Conservation (phyloP, 208 protist genomes). For the Acanthamoeba lenticulata region DNA sequence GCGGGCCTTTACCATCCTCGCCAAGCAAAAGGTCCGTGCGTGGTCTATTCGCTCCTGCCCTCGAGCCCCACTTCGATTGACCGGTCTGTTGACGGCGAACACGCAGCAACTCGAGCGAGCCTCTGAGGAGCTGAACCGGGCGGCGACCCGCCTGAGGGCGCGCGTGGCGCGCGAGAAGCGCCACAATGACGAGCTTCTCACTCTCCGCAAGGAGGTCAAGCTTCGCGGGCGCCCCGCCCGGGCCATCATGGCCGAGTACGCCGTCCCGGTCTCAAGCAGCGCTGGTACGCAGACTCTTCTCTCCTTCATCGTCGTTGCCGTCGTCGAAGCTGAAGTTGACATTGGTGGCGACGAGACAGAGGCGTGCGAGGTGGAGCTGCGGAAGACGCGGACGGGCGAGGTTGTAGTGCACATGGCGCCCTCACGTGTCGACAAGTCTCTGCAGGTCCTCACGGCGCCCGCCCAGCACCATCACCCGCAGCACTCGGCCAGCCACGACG, state of each 20-base stretch:
- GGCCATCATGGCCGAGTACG: neutral
- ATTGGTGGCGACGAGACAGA: neutral
- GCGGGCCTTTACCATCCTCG: neutral
- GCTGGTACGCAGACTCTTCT: no score
- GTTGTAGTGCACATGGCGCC: neutral
- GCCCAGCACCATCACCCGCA: neutral
- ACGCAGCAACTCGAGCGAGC: neutral
- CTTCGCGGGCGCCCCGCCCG: neutral
- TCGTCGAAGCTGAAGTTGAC: no score
- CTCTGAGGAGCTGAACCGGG: neutral
- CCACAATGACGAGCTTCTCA: neutral
- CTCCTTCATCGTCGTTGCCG: no score
- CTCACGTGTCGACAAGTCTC: slow-evolving; percentile 1
- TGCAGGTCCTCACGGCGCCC: neutral
- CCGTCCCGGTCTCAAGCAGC: neutral
- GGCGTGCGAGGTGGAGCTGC: neutral
- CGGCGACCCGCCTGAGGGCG: neutral
- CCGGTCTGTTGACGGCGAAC: no score
- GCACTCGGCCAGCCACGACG: no score
- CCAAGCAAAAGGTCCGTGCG: slow-evolving; percentile 31
- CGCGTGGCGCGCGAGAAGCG: neutral
- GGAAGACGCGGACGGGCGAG: neutral
- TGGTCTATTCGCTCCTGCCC: no score
- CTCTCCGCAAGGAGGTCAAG: neutral
- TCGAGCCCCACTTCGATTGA: no score